Percentiles rank a stretch among this genome's conserved stretches.
phyloP scores from a whole-genome alignment of 371 early-diverging fungal genomes.

The Chytridiales sp. region DNA sequence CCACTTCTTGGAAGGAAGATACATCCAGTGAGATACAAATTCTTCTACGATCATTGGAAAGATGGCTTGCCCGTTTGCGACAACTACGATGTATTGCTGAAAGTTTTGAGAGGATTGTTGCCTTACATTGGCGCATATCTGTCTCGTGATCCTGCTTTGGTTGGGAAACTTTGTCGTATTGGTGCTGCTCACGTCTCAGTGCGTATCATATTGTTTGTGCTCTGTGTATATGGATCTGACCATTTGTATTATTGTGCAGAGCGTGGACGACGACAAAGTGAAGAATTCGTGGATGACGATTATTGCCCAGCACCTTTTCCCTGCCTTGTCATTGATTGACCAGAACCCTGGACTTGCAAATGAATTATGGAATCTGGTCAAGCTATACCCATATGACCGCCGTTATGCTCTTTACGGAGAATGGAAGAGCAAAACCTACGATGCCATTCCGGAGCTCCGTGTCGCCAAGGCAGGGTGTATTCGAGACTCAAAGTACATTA shows the following conservation, averaged over 20 bases:
- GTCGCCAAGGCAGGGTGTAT: slow-evolving; percentile 33
- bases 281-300: slow-evolving; percentile 58
- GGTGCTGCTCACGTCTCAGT: slow-evolving; percentile 36
- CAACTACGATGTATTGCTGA: slow-evolving; percentile 44
- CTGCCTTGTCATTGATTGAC: slow-evolving; percentile 66
- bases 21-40: slow-evolving; percentile 32
- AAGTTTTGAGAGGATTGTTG: slow-evolving; percentile 37
- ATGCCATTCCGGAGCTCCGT: slow-evolving; percentile 38
- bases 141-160: slow-evolving; percentile 37
- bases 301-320: slow-evolving; percentile 67
- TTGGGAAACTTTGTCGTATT: slow-evolving; percentile 51
- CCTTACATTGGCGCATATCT: slow-evolving; percentile 42
- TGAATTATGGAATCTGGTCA: slow-evolving; percentile 78
- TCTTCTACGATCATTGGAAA: slow-evolving; percentile 64
- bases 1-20: slow-evolving; percentile 20
- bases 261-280: slow-evolving; percentile 13
- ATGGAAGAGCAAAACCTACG: slow-evolving; percentile 70
- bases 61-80: slow-evolving; percentile 45
- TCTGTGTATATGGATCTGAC: slow-evolving; percentile 1
- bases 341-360: slow-evolving; percentile 65
- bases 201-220: not conserved
- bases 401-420: slow-evolving; percentile 76
- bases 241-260: not conserved
- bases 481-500: slow-evolving; percentile 60
- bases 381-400: slow-evolving; percentile 60